Base-by-base conservation (phyloP, 2,329 filamentous ascomycete genomes). In the Lasiodiplodia theobromae region DNA sequence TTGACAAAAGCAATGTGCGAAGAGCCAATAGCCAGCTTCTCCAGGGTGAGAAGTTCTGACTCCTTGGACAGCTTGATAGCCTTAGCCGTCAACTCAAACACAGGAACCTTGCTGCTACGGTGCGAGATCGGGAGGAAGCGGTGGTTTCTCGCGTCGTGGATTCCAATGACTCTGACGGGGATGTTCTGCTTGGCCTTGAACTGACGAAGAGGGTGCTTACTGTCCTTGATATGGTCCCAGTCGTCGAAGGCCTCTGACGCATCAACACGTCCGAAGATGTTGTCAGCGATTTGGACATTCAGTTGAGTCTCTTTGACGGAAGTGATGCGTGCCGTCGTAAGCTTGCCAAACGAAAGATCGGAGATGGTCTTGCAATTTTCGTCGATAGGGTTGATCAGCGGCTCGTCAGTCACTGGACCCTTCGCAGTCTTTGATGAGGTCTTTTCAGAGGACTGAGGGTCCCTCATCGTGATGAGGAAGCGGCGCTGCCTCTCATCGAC, bases 101-200 rank as follows among this genome's bases (percentile, higher is more conserved):
- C 91, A 0, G 88, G 84, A 54, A 91, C 90, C 78, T 94, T 94
- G 68, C 89, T 89, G 58, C 89, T 89, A 66, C 94, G 88, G 80
- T 98, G 95, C 47, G 92, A 92, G 74, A 99, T 92, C 2, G 96
- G 94, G 52, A 99, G 85, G 82, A 97, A 99, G 56, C 91, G 90
- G 80, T 97, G 93, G 74, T 93, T 96, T 72, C 91, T 90, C 62
- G 94, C 92, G 80, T 97, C 94, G 76, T 98, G 95, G 38, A 96
- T 86, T 71, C 94, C 95, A 44, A 98, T 84, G 47, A 97, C 87
- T 75, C 90, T 91, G 49, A 94, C 94, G 16, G 87, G 83, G 37
- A 97, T 81, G 56, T 89, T 82, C 69, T 95, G 88, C 73, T 92
- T 91, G 63, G 86, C 83, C 70, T 88, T 86, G 81, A 97, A 96